Conservation (phyloP, 1,284 basidiomycete species). For the Boletus sp. region DNA sequence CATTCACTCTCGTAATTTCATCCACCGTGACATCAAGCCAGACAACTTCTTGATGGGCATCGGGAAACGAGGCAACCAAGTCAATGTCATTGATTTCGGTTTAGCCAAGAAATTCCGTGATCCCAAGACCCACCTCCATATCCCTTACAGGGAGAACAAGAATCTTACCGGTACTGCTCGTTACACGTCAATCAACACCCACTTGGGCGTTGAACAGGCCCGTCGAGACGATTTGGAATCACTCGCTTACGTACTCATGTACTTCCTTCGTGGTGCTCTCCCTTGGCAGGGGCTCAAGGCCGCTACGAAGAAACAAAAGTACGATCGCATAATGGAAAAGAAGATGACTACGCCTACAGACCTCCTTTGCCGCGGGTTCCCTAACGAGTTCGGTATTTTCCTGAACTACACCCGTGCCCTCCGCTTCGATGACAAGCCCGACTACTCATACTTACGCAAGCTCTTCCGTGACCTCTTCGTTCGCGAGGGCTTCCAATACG, state of each 20-base stretch:
- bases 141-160: conserved; percentile 99
- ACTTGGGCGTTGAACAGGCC: conserved; percentile 95
- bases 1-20: conserved; percentile 99
- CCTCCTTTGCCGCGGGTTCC: conserved; percentile 92
- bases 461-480: conserved; percentile 97
- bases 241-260: conserved; percentile 96
- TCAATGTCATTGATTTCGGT: conserved; percentile 99
- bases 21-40: conserved; percentile 99
- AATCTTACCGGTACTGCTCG: conserved; percentile 98
- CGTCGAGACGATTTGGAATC: conserved; percentile 96
- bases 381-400: conserved; percentile 97
- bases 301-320: conserved; percentile 99
- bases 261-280: conserved; percentile 93
- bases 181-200: conserved; percentile 99
- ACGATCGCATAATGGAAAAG: conserved; percentile 99
- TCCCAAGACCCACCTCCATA: conserved; percentile 98
- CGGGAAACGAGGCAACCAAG: conserved; percentile 98
- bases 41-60: conserved; percentile 99
- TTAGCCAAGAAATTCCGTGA: conserved; percentile 99
- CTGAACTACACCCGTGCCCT: conserved; percentile 96
- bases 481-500: conserved; percentile 95
- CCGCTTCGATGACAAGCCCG: conserved; percentile 97
- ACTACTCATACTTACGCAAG: conserved; percentile 97
- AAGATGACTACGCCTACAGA: conserved; percentile 99
- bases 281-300: conserved; percentile 99